These are phyloP conservation scores for Diospyros kaki DNA, from an alignment of 148 eudicot genomes.

Conservation along the genomic window DNA sequence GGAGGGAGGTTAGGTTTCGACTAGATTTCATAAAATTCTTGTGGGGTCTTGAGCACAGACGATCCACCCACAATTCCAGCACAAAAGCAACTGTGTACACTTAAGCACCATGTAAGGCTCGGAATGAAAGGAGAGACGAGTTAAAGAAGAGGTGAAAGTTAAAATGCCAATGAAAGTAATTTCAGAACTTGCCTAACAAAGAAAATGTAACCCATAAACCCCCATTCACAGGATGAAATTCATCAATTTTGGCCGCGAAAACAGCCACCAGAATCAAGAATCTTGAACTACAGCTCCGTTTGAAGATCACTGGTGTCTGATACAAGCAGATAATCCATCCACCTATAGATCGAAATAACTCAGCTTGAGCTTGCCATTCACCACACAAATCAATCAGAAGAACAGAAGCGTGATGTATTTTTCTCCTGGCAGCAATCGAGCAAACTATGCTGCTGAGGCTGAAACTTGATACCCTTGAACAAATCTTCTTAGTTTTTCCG, in stretches of 20 bases:
- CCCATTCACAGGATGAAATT: neutral
- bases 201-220: neutral
- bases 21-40: neutral
- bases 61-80: neutral
- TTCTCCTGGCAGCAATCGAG: neutral
- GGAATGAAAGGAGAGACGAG: neutral
- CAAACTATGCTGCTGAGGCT: constrained; percentile 14
- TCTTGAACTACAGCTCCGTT: no score
- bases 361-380: neutral
- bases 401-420: no score
- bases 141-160: neutral
- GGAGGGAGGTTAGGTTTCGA: no score
- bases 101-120: constrained; percentile 2
- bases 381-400: neutral
- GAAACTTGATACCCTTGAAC: constrained; percentile 42
- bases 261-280: neutral
- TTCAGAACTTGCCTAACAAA: constrained; percentile 2
- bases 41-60: neutral
- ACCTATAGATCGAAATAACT: no score
- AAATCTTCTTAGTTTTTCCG: constrained; percentile 52
- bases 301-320: no score
- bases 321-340: neutral
- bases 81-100: no score
- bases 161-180: neutral
- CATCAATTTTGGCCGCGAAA: neutral